Evolutionary conservation across 2,329 filamentous ascomycete species (phyloP), one percentile per base, ranked within the genome.

Genomic region (Stachybotrys chartarum): DNA sequence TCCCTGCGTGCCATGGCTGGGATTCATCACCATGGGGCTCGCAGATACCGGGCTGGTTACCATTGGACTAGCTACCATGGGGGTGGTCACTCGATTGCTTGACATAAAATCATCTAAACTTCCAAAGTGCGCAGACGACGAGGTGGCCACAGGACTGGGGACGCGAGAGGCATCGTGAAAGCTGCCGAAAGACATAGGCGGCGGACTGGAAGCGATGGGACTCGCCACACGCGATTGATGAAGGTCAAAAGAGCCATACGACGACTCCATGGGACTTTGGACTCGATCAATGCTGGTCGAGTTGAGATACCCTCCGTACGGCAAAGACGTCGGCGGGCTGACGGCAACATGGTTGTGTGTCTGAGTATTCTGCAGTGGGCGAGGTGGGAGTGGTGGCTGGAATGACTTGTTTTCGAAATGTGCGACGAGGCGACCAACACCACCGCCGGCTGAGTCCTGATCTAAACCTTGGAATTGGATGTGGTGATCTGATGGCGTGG

Each of bases 391-490:
- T 45, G 70, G 67, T 45, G 67, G 71, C 45, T 65, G 65, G 60
- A 66, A 70, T 50, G 61, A 67, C 55, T 71, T 72, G 55, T 68
- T 72, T 54, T 75, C 72, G 60, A 75, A 75, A 52, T 73, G 72
- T 51, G 72, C 70, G 55, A 74, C 69, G 50, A 75, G 58, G 50
- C 70, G 70, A 50, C 71, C 67, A 52, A 42, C 35, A 45, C 69
- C 66, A 39, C 64, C 59, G 30, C 63, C 61, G 24, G 59, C 53
- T 51, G 56, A 56, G 17, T 61, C 58, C 35, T 57, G 59, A 44
- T 51, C 58, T 31, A 69, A 61, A 24, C 60, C 58, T 42, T 64
- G 60, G 24, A 70, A 58, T 54, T 71, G 66, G 35, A 70, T 60
- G 58, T 63, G 61, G 52, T 62, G 58, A 48, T 57, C 44, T 39